Conservation (phyloP, 31 red algal genomes). For the Bonnemaisonia californica region DNA sequence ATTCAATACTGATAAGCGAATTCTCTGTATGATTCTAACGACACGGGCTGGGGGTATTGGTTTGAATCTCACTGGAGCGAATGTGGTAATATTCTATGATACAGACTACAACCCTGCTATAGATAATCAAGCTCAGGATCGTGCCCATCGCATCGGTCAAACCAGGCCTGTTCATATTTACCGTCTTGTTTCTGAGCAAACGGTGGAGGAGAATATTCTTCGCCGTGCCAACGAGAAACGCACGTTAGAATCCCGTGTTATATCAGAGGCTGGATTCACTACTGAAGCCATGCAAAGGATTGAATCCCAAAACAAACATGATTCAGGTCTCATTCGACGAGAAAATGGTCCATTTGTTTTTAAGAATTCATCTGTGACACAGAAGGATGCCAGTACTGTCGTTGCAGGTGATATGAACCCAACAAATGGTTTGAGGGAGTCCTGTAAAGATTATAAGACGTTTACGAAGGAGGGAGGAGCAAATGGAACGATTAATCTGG, state of each 20-base stretch:
- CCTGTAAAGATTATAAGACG: not conserved
- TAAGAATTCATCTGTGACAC: not conserved
- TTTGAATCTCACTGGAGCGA: slow-evolving; percentile 87
- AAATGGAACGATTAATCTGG: not conserved
- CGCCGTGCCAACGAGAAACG: slow-evolving; percentile 81
- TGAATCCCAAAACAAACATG: not conserved
- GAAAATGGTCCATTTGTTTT: not conserved
- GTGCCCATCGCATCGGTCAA: slow-evolving; percentile 92
- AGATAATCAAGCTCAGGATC: slow-evolving; percentile 94
- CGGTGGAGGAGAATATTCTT: slow-evolving; percentile 94
- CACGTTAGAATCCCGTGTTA: slow-evolving; percentile 77
- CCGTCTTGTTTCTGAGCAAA: slow-evolving; percentile 80
- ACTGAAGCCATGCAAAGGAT: slow-evolving; percentile 54
- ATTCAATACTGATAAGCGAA: slow-evolving; percentile 78
- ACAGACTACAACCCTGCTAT: slow-evolving; percentile 93
- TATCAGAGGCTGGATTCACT: slow-evolving; percentile 75
- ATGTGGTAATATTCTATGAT: slow-evolving; percentile 96
- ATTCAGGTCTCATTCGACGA: too few species aligned
- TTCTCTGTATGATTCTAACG: slow-evolving; percentile 90
- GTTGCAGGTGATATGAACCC: too few species aligned
- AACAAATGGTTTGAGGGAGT: not conserved
- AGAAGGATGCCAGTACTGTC: too few species aligned
- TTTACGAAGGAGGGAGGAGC: not conserved
- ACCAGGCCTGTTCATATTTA: slow-evolving; percentile 85
- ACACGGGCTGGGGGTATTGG: slow-evolving; percentile 80